A percentile compares a stretch with the other conserved stretches of the same genome.
Evolutionary conservation across 164 flowering plant genomes (phyloP).

Genomic region (Kalanchoe fedtschenkoi): DNA sequence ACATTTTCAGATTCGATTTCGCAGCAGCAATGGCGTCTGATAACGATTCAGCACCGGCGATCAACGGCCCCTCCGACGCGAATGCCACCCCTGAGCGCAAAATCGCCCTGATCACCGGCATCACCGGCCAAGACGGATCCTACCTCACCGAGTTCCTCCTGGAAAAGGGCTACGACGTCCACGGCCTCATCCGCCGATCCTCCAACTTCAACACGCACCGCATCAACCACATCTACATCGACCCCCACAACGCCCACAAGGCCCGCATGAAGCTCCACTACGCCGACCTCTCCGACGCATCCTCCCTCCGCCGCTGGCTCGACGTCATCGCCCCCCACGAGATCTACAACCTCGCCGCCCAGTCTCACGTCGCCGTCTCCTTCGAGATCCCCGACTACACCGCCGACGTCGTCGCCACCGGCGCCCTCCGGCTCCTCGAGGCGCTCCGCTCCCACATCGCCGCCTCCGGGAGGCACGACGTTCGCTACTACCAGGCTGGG

Average conservation of each 20-base stretch:
- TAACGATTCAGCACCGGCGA: slow-evolving; percentile 19
- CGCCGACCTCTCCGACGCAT: slow-evolving; percentile 86
- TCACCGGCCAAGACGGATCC: slow-evolving; percentile 95
- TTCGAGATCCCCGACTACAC: slow-evolving; percentile 97
- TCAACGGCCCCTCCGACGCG: slow-evolving; percentile 16
- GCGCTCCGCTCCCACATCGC: slow-evolving; percentile 77
- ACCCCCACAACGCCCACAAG: slow-evolving; percentile 74
- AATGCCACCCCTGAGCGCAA: slow-evolving; percentile 23
- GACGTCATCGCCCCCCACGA: slow-evolving; percentile 81
- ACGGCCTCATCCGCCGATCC: slow-evolving; percentile 87
- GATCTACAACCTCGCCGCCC: slow-evolving; percentile 94
- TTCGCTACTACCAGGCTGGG: slow-evolving; percentile 86
- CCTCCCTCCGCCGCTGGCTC: slow-evolving; percentile 92
- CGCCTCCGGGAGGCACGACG: slow-evolving; percentile 50
- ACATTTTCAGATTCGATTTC: slow-evolving; percentile 2
- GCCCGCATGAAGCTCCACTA: slow-evolving; percentile 88
- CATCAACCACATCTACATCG: slow-evolving; percentile 91
- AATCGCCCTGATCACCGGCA: slow-evolving; percentile 77
- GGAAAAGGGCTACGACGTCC: slow-evolving; percentile 68
- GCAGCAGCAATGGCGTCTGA: slow-evolving; percentile 24
- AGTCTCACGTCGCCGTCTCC: slow-evolving; percentile 92
- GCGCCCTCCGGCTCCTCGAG: slow-evolving; percentile 82
- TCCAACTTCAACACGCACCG: slow-evolving; percentile 97
- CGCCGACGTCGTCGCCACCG: slow-evolving; percentile 96
- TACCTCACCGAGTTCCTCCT: slow-evolving; percentile 90